Evolutionary conservation across 352 stramenopile species (phyloP).

Genomic region (Phytopythium vexans): DNA sequence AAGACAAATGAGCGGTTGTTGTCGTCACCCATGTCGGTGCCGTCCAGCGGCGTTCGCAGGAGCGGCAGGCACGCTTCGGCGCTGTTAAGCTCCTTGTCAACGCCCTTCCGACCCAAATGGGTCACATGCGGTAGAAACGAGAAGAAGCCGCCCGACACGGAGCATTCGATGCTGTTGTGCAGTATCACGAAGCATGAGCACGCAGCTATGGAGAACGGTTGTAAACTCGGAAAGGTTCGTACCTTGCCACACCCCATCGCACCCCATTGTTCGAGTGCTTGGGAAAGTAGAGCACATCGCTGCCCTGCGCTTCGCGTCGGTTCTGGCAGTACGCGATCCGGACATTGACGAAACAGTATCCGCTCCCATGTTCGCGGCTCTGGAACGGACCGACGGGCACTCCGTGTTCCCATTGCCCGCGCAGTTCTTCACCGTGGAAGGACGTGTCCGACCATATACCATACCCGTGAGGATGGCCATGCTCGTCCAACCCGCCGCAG

Average conservation of each 20-base stretch:
- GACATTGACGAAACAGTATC: conserved; percentile 76
- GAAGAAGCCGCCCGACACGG: conserved; percentile 71
- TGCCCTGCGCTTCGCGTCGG: conserved; percentile 23
- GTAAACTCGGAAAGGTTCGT: too few species aligned
- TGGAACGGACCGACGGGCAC: conserved; percentile 70
- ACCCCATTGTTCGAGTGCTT: conserved; percentile 38
- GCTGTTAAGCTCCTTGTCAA: conserved; percentile 23
- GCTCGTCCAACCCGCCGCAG: conserved; percentile 51
- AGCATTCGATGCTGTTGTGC: conserved; percentile 80
- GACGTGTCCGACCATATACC: conserved; percentile 71
- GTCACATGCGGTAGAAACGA: conserved; percentile 53
- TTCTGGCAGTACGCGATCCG: conserved; percentile 66
- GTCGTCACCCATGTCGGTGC: conserved; percentile 38
- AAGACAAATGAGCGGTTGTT: conserved; percentile 15
- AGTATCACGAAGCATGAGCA: too few species aligned
- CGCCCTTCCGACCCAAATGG: conserved; percentile 43
- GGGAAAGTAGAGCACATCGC: conserved; percentile 44
- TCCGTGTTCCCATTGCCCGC: conserved; percentile 66
- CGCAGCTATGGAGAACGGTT: too few species aligned
- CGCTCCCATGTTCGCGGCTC: conserved; percentile 69
- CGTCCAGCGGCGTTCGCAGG: conserved; percentile 43
- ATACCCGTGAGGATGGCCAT: conserved; percentile 55
- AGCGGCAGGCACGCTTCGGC: conserved; percentile 34
- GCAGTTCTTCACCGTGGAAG: conserved; percentile 70
- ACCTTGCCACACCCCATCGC: conserved; percentile 79